Percentiles rank a stretch among this genome's conserved stretches.
Conservation (phyloP, 805 yeast species). For the Nakazawaea siamensis region DNA sequence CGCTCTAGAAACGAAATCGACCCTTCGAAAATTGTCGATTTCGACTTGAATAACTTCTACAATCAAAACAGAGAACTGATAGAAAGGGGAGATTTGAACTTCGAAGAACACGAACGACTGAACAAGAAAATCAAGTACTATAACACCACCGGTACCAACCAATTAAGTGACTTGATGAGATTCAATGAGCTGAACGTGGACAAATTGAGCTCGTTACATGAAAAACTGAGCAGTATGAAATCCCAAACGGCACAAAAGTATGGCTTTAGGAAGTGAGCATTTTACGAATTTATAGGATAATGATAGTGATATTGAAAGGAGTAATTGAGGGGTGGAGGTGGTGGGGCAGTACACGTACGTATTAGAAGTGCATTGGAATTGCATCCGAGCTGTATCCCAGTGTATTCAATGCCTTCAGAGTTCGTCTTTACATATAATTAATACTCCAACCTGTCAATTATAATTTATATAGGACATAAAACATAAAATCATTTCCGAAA, state of each 20-base stretch:
- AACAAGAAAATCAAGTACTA: conserved; percentile 18
- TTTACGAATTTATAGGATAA: too few relatives aligned
- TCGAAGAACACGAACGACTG: conserved; percentile 12
- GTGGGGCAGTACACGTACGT: too few relatives aligned
- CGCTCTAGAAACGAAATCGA: neutral
- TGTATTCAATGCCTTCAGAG: too few relatives aligned
- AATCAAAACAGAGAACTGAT: conserved; percentile 21
- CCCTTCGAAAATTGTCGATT: conserved; percentile 23
- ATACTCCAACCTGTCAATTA: neutral
- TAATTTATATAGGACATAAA: neutral
- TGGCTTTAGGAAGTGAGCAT: conserved; percentile 14
- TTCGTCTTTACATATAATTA: too few relatives aligned
- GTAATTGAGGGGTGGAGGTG: too few relatives aligned
- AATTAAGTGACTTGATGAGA: conserved; percentile 20
- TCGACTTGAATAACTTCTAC: conserved; percentile 30
- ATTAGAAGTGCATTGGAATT: too few relatives aligned
- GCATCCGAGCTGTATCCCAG: too few relatives aligned
- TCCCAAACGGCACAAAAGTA: conserved; percentile 13
- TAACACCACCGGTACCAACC: conserved; percentile 22
- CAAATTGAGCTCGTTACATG: conserved; percentile 15
- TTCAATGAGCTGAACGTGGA: conserved; percentile 21
- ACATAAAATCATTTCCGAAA: neutral
- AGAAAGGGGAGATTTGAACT: conserved; percentile 24
- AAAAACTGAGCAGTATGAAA: conserved; percentile 13
- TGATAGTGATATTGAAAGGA: neutral